These are phyloP conservation scores for Rubroboletus satanas DNA, from an alignment of 768 basidiomycete genomes.

Conservation along the genomic window DNA sequence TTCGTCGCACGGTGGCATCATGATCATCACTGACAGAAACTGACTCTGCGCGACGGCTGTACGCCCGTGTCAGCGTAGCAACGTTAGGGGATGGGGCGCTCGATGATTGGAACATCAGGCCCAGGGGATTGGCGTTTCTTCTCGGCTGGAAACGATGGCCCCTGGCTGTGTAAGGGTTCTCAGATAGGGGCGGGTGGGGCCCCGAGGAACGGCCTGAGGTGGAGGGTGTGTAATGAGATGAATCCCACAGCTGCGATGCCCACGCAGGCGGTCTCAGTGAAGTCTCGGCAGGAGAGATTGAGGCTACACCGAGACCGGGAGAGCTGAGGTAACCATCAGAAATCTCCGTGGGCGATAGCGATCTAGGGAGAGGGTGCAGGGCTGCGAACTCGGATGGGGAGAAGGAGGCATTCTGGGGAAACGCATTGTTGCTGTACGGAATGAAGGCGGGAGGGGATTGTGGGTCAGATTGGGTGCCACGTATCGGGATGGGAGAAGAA, in stretches of 20 bases:
- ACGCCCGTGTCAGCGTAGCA: constrained; percentile 51
- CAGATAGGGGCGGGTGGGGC: constrained; percentile 45
- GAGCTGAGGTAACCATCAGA: constrained; percentile 45
- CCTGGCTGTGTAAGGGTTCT: constrained; percentile 41
- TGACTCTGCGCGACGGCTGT: constrained; percentile 67
- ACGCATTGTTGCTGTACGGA: constrained; percentile 45
- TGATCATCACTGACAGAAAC: constrained; percentile 57
- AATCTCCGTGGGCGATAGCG: constrained; percentile 53
- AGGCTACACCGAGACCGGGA: constrained; percentile 44
- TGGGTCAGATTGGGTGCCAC: constrained; percentile 39
- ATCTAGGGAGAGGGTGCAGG: constrained; percentile 58
- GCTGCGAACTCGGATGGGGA: constrained; percentile 62
- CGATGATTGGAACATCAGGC: constrained; percentile 62
- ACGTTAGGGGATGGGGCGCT: constrained; percentile 61
- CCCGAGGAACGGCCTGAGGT: constrained; percentile 39
- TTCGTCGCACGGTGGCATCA: constrained; percentile 71
- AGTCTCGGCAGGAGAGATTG: constrained; percentile 61
- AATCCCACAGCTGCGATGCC: constrained; percentile 65
- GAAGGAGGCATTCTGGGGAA: constrained; percentile 48
- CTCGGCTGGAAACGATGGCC: constrained; percentile 37
- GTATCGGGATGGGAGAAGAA: constrained; percentile 65
- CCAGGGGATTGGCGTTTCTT: constrained; percentile 41
- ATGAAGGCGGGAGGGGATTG: constrained; percentile 46
- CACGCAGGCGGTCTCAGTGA: constrained; percentile 58
- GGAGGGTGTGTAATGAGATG: constrained; percentile 43